phyloP scores from a whole-genome alignment of 192 early-diverging fungal species.

The Chytriomyces hyalinus region DNA sequence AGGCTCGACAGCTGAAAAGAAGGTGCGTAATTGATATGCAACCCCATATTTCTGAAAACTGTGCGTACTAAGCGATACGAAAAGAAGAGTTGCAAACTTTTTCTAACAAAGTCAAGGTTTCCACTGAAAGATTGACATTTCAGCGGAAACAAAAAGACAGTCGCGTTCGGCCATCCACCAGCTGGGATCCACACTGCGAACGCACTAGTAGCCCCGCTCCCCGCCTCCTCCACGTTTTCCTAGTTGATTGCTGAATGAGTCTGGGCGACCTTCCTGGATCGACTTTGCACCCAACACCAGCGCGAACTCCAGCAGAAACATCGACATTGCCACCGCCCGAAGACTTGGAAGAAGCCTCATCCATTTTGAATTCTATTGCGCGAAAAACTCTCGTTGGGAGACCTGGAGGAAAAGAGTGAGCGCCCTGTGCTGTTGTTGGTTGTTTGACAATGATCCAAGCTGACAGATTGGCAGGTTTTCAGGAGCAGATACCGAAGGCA shows the following conservation, averaged over 20 bases:
- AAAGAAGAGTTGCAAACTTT: too few relatives aligned
- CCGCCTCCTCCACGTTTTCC: too few relatives aligned
- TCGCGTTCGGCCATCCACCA: too few relatives aligned
- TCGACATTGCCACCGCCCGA: not conserved
- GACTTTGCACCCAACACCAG: not conserved
- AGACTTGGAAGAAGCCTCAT: not conserved
- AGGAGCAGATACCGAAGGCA: not conserved
- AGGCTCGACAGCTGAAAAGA: too few relatives aligned
- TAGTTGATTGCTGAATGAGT: not conserved
- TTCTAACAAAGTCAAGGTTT: too few relatives aligned
- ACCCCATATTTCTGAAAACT: too few relatives aligned
- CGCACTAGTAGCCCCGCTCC: too few relatives aligned
- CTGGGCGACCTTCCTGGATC: conserved; percentile 24
- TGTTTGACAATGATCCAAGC: not conserved
- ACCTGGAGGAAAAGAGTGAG: not conserved
- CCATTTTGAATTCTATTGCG: not conserved
- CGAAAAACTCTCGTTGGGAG: not conserved
- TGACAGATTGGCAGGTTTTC: not conserved
- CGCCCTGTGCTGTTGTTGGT: not conserved
- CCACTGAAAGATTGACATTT: too few relatives aligned
- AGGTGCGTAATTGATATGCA: too few relatives aligned
- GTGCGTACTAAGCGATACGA: too few relatives aligned
- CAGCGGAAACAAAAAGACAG: too few relatives aligned
- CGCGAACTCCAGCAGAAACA: not conserved
- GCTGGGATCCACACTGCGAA: too few relatives aligned